Conservation (phyloP, 2,329 filamentous ascomycete species). For the Trichoderma aggressivum region DNA sequence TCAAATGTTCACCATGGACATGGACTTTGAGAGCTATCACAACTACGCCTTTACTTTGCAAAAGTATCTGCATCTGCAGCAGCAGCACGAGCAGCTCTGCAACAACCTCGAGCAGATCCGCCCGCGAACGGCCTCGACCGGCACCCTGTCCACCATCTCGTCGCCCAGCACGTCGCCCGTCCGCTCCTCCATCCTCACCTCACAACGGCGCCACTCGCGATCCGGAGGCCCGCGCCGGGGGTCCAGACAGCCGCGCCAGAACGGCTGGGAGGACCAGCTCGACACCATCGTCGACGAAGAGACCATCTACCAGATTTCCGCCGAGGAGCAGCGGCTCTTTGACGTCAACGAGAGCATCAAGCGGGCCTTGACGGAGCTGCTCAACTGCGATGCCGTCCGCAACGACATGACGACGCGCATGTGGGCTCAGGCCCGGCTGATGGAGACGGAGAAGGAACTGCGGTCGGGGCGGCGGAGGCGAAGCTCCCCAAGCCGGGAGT, state of each 20-base stretch:
- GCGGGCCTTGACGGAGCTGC: constrained; percentile 56
- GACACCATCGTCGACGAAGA: constrained; percentile 46
- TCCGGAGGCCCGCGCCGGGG: constrained; percentile 14
- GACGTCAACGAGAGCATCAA: constrained; percentile 61
- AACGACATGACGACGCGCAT: constrained; percentile 50
- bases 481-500: constrained; percentile 36
- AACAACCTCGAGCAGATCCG: constrained; percentile 51
- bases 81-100: constrained; percentile 52
- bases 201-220: constrained; percentile 37
- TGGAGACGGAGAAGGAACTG: constrained; percentile 60
- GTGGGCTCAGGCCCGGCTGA: constrained; percentile 56
- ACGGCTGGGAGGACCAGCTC: constrained; percentile 36
- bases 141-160: constrained; percentile 38
- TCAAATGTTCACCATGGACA: constrained; percentile 31
- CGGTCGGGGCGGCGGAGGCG: constrained; percentile 50
- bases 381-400: constrained; percentile 57
- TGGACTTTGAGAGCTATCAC: constrained; percentile 29
- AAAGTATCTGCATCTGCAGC: constrained; percentile 52
- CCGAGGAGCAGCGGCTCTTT: constrained; percentile 52
- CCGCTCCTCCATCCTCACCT: constrained; percentile 37
- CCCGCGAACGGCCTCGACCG: constrained; percentile 34
- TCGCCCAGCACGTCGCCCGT: constrained; percentile 60
- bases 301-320: constrained; percentile 47
- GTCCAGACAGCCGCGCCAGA: constrained; percentile 31
- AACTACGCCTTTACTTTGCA: constrained; percentile 49